Conservation (phyloP, 129 eudicot species). For the Smallanthus sonchifolius region DNA sequence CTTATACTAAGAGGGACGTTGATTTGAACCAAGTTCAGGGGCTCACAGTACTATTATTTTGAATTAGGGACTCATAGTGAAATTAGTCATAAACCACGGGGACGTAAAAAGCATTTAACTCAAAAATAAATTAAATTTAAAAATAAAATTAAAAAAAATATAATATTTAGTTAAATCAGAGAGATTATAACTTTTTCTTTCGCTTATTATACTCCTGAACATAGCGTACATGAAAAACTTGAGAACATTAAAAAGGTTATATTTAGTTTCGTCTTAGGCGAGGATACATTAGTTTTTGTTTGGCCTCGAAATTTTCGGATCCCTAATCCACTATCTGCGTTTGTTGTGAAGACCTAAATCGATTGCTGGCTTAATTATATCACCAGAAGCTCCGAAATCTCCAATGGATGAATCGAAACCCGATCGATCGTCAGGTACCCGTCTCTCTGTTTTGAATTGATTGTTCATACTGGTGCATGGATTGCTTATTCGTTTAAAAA, state of each 20-base stretch:
- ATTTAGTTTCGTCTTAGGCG: constrained; percentile 11
- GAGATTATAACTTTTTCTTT: too few species aligned
- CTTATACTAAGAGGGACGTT: too few species aligned
- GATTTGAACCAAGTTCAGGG: too few species aligned
- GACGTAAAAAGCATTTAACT: too few species aligned
- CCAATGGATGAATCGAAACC: constrained; percentile 32
- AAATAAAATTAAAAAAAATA: too few species aligned
- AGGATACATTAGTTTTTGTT: not conserved
- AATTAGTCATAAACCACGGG: too few species aligned
- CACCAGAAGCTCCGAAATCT: not conserved
- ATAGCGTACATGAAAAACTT: too few species aligned
- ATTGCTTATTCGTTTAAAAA: constrained; percentile 1
- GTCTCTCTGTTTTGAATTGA: constrained; percentile 1
- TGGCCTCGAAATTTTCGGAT: constrained; percentile 1
- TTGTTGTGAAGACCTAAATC: not conserved
- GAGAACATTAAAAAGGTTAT: not conserved
- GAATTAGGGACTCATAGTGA: too few species aligned
- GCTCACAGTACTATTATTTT: too few species aligned
- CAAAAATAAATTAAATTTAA: too few species aligned
- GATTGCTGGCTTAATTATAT: constrained; percentile 2
- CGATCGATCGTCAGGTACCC: constrained; percentile 28
- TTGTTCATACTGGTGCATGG: not conserved
- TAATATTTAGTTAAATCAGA: too few species aligned
- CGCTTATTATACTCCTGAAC: too few species aligned
- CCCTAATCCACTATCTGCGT: constrained; percentile 18